Percentiles rank a stretch among this genome's conserved stretches.
Conservation (phyloP, 2,329 filamentous ascomycete genomes). For the Zasmidium citrigriseum region DNA sequence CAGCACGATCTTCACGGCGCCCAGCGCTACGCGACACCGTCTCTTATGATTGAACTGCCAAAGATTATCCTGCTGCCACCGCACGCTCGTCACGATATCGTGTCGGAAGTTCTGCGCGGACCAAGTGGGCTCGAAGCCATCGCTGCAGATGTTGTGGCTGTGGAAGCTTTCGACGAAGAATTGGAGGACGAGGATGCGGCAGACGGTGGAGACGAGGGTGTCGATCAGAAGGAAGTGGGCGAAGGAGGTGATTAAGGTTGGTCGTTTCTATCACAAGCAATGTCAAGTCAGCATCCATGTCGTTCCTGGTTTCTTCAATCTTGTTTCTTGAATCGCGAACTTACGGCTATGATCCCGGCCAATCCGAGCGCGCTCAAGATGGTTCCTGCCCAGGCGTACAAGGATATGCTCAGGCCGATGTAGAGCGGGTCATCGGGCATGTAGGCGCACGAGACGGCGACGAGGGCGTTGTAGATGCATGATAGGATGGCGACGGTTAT, state of each 20-base stretch:
- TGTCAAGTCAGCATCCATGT: not conserved
- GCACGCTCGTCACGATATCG: constrained; percentile 24
- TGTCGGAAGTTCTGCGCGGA: constrained; percentile 21
- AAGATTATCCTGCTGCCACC: constrained; percentile 23
- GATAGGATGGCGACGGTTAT: constrained; percentile 25
- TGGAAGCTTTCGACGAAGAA: constrained; percentile 28
- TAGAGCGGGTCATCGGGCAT: constrained; percentile 31
- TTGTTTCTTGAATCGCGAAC: constrained; percentile 1
- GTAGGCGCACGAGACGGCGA: constrained; percentile 27
- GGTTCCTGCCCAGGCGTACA: constrained; percentile 31
- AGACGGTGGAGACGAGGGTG: constrained; percentile 26
- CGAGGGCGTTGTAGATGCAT: constrained; percentile 26
- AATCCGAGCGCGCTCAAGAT: constrained; percentile 27
- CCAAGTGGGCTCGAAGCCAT: constrained; percentile 21
- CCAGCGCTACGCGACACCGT: constrained; percentile 23
- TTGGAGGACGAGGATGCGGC: constrained; percentile 25
- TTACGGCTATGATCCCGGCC: constrained; percentile 26
- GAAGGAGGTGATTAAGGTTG: constrained; percentile 25
- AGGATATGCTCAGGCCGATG: constrained; percentile 25
- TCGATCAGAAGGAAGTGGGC: constrained; percentile 31
- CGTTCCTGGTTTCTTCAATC: not conserved
- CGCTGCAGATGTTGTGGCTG: constrained; percentile 25
- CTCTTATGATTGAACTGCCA: constrained; percentile 17
- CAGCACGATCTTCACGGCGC: constrained; percentile 22
- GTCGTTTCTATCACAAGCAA: constrained; percentile 16